Conservation (phyloP, 306 rosid genomes). For the Luffa acutangula region DNA sequence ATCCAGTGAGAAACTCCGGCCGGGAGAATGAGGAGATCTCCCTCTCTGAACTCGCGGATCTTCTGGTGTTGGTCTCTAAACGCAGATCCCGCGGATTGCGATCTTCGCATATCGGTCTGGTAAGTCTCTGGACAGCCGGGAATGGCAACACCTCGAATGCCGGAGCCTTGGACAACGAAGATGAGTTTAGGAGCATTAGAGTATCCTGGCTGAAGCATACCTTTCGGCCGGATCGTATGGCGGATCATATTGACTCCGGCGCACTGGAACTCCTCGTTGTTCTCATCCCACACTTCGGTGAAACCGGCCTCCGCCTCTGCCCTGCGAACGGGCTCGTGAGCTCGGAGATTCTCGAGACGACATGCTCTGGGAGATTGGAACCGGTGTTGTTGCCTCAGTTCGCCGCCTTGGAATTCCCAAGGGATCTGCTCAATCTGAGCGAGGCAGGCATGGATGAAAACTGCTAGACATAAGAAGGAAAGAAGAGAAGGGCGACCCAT, state of each 20-base stretch:
- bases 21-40: constrained; percentile 16
- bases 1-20: constrained; percentile 28
- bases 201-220: constrained; percentile 17
- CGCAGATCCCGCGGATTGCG: background rate
- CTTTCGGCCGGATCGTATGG: constrained; percentile 12
- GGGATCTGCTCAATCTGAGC: constrained; percentile 6
- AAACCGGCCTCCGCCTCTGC: constrained; percentile 21
- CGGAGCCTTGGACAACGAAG: constrained; percentile 19
- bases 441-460: constrained; percentile 16
- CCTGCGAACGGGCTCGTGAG: constrained; percentile 5
- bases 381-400: background rate
- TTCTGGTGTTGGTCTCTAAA: constrained; percentile 23
- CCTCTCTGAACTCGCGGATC: constrained; percentile 12
- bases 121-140: constrained; percentile 24
- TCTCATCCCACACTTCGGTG: constrained; percentile 17
- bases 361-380: constrained; percentile 10
- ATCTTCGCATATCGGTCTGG: background rate
- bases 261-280: constrained; percentile 15
- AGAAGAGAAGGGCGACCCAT: constrained; percentile 15
- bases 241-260: constrained; percentile 18
- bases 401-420: background rate
- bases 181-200: constrained; percentile 16
- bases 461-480: background rate
- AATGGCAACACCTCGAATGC: constrained; percentile 11
- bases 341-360: constrained; percentile 12